phyloP scores from a whole-genome alignment of 176 grass and related monocot species.

The Cenchrus fungigraminus region DNA sequence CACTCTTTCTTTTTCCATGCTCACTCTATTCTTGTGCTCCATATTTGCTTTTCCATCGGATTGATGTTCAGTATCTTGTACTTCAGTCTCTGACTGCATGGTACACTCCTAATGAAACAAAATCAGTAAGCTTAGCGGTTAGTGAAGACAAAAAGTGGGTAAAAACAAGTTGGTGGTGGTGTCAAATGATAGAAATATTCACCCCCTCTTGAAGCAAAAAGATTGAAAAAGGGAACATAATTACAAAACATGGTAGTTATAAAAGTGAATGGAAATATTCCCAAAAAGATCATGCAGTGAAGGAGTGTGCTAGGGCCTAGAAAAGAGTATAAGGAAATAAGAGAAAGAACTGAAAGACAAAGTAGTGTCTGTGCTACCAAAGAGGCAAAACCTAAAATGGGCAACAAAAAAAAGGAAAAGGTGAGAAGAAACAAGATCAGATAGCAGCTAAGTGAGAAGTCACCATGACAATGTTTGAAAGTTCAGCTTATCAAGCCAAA shows the following conservation, averaged over 20 bases:
- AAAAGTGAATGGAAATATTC: background rate
- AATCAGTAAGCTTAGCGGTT: slow-evolving; percentile 1
- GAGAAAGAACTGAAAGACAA: background rate
- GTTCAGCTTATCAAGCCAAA: background rate
- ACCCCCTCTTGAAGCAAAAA: background rate
- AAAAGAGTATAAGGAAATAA: too few species aligned
- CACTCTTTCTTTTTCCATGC: background rate
- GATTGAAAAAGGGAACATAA: background rate
- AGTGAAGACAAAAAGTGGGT: background rate
- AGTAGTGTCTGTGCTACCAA: background rate
- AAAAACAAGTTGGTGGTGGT: background rate
- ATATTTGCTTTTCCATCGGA: background rate
- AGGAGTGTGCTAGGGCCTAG: too few species aligned
- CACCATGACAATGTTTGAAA: slow-evolving; percentile 10
- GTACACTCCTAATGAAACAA: background rate
- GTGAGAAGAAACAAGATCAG: background rate
- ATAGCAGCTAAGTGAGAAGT: background rate
- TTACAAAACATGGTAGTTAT: background rate
- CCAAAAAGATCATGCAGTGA: too few species aligned
- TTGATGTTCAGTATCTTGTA: background rate
- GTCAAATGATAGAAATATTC: background rate
- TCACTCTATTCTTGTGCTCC: background rate
- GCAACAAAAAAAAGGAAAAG: background rate
- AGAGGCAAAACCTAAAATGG: background rate
- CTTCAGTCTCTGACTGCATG: background rate